Conservation (phyloP, 2,329 filamentous ascomycete species). For the Scolecobasidium constrictum region DNA sequence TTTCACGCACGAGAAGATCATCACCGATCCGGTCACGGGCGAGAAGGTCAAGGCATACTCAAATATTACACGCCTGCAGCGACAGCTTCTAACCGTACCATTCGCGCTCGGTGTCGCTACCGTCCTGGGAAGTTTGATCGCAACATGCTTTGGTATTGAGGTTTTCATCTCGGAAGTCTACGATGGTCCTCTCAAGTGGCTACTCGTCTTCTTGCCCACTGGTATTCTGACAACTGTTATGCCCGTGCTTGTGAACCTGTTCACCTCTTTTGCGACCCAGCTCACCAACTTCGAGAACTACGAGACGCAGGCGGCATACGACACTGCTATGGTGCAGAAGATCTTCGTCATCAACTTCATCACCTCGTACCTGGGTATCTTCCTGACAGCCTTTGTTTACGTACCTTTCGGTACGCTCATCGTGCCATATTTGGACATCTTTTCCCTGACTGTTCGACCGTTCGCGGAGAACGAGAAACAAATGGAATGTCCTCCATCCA, state of each 20-base stretch:
- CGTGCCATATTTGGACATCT: constrained; percentile 76
- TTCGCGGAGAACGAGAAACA: constrained; percentile 68
- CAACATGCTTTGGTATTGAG: constrained; percentile 81
- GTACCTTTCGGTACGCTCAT: constrained; percentile 81
- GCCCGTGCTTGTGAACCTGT: constrained; percentile 63
- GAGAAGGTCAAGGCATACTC: constrained; percentile 69
- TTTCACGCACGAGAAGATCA: constrained; percentile 68
- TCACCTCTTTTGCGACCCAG: constrained; percentile 65
- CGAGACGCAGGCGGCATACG: constrained; percentile 72
- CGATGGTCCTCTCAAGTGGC: constrained; percentile 72
- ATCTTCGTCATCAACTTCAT: constrained; percentile 96
- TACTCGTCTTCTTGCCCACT: constrained; percentile 81
- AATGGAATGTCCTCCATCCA: constrained; percentile 42
- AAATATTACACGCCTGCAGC: constrained; percentile 59
- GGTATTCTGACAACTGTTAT: constrained; percentile 73
- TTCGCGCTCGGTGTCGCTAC: constrained; percentile 67
- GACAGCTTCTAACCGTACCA: constrained; percentile 72
- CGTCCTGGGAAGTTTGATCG: constrained; percentile 71
- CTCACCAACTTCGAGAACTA: constrained; percentile 87
- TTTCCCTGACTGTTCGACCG: constrained; percentile 61
- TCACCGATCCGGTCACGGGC: constrained; percentile 70
- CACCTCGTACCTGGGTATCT: constrained; percentile 85
- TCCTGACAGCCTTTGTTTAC: constrained; percentile 88
- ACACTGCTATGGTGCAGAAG: constrained; percentile 79
- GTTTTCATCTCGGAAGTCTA: constrained; percentile 96